Percentiles rank a stretch among this genome's conserved stretches.
Evolutionary conservation across 139 green algal genomes (phyloP).

Genomic region (Chlamydomonas schloesseri): DNA sequence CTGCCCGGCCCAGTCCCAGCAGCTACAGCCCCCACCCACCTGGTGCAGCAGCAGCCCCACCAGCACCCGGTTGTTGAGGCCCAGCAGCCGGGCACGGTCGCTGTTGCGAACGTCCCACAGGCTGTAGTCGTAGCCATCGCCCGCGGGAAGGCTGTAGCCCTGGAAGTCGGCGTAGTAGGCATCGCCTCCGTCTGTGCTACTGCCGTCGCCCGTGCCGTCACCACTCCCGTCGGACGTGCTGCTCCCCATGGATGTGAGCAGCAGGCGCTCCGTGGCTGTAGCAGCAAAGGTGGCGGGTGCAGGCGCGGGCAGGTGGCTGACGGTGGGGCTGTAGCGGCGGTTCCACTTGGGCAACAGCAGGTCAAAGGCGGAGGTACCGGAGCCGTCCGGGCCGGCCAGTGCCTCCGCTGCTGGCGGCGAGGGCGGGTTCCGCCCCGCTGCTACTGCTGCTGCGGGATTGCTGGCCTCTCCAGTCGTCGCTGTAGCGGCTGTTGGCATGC

Average conservation of each 20-base stretch:
- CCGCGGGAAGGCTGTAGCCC: not conserved
- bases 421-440: too few relatives aligned
- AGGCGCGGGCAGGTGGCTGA: not conserved
- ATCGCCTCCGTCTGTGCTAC: not conserved
- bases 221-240: not conserved
- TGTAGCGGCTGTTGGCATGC: too few relatives aligned
- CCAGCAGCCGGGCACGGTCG: not conserved
- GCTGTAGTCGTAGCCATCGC: constrained; percentile 1
- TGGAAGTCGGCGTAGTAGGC: not conserved
- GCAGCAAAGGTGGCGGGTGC: not conserved
- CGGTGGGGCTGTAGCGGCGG: not conserved
- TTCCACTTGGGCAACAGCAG: not conserved
- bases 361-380: too few relatives aligned
- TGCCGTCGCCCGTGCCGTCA: too few relatives aligned
- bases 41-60: constrained; percentile 29
- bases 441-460: too few relatives aligned
- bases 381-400: too few relatives aligned
- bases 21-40: not conserved
- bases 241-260: not conserved
- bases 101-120: not conserved
- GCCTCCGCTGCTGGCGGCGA: too few relatives aligned
- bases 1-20: too few relatives aligned
- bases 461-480: too few relatives aligned
- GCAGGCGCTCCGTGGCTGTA: not conserved
- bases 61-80: constrained; percentile 13